These are phyloP conservation scores for Cystobasidium onofrii DNA, from an alignment of 768 basidiomycete genomes.

Conservation along the genomic window DNA sequence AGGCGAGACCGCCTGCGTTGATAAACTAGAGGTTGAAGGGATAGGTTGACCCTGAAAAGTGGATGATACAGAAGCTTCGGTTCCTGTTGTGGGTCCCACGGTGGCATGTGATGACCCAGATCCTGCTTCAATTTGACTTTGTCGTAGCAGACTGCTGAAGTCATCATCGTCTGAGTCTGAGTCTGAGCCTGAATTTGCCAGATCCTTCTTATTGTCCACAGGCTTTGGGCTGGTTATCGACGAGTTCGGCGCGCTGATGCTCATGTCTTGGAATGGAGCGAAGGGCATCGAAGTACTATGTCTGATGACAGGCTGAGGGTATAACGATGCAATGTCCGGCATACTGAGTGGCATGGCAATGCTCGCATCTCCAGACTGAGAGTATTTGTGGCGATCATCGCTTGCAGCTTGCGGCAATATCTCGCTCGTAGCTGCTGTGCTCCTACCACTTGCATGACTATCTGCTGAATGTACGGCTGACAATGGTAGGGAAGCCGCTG, in stretches of 20 bases:
- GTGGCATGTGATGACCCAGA: not conserved
- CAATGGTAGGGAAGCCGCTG: not conserved
- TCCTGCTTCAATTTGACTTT: not conserved
- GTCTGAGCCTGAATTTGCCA: no score
- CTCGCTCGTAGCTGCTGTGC: not conserved
- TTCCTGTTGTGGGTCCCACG: not conserved
- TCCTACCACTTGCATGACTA: not conserved
- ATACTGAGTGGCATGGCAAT: not conserved
- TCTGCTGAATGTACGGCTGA: not conserved
- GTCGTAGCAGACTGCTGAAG: constrained; percentile 3
- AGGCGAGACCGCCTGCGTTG: not conserved
- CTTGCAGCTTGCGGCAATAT: not conserved
- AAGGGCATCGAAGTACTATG: not conserved
- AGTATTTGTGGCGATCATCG: not conserved
- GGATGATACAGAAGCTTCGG: not conserved
- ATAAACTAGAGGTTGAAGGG: not conserved
- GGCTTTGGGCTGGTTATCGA: not conserved
- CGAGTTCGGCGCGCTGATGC: not conserved
- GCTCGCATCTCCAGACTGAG: not conserved
- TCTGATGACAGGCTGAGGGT: not conserved
- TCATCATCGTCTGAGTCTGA: not conserved
- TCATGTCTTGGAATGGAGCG: not conserved
- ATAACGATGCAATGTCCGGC: not conserved
- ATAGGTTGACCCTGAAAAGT: not conserved
- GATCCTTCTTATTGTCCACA: no score